phyloP scores from a whole-genome alignment of 2,329 filamentous ascomycete genomes.

The Xylogone sp. region DNA sequence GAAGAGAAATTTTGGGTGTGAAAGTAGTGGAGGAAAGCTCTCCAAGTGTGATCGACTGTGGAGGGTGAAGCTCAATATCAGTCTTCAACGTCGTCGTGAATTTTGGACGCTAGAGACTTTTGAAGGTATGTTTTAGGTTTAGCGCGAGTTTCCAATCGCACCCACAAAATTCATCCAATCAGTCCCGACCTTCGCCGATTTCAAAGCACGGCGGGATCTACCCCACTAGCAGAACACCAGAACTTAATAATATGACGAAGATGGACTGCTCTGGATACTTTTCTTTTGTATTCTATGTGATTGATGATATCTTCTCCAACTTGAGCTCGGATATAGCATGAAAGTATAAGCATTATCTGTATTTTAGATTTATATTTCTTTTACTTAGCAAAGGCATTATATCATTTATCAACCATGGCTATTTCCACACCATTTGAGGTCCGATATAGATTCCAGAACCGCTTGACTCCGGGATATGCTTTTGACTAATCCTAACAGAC shows the following conservation, averaged over 20 bases:
- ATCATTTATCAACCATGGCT: slow-evolving; percentile 18
- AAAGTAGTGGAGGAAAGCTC: too few species aligned
- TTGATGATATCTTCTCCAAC: not conserved
- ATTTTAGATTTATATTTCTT: not conserved
- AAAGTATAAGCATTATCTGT: too few species aligned
- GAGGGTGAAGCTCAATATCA: too few species aligned
- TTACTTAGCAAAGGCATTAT: not conserved
- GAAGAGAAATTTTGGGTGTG: slow-evolving; percentile 6
- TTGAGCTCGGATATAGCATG: not conserved
- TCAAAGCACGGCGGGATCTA: slow-evolving; percentile 17
- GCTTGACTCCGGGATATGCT: not conserved
- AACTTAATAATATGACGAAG: not conserved
- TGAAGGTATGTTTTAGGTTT: slow-evolving; percentile 1
- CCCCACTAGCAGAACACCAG: not conserved
- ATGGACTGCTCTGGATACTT: not conserved
- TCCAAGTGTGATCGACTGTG: too few species aligned
- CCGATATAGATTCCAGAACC: slow-evolving; percentile 1
- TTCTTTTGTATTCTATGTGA: not conserved
- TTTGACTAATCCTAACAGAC: slow-evolving; percentile 54
- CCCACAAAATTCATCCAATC: not conserved
- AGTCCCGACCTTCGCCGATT: slow-evolving; percentile 14
- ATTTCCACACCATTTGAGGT: slow-evolving; percentile 32
- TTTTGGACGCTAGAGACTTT: slow-evolving; percentile 17
- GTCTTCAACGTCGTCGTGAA: slow-evolving; percentile 4
- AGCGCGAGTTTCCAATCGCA: not conserved